Evolutionary conservation across 345 rosid genomes (phyloP).

Genomic region (Heritiera fomes): DNA sequence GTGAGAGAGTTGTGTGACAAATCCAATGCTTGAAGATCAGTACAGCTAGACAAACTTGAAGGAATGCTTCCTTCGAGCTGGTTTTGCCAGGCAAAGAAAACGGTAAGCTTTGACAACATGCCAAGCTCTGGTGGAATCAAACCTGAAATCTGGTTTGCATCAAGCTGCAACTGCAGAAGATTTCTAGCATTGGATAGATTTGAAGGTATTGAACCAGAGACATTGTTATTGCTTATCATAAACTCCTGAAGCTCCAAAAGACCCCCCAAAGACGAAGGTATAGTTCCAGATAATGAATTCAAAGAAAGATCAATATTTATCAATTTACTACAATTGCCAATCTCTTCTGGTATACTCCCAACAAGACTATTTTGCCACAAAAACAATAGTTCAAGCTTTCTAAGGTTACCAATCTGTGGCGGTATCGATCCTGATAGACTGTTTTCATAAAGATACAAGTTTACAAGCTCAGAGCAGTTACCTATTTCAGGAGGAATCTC

Average conservation of each 20-base stretch:
- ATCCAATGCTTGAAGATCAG: constrained; percentile 69
- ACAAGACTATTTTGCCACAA: constrained; percentile 80
- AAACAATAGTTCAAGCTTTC: constrained; percentile 65
- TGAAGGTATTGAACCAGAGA: constrained; percentile 83
- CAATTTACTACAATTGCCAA: constrained; percentile 76
- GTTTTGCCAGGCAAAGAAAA: constrained; percentile 90
- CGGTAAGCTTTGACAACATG: constrained; percentile 52
- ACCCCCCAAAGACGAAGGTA: constrained; percentile 64
- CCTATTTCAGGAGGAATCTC: constrained; percentile 82
- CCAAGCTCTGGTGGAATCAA: constrained; percentile 82
- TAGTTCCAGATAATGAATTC: constrained; percentile 76
- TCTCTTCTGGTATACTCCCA: constrained; percentile 82
- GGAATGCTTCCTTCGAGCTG: constrained; percentile 96
- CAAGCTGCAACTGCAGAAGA: constrained; percentile 77
- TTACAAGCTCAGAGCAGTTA: constrained; percentile 83
- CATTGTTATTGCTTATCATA: constrained; percentile 83
- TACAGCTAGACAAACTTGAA: constrained; percentile 58
- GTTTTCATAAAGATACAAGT: constrained; percentile 76
- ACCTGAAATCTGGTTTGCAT: constrained; percentile 81
- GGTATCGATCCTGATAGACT: constrained; percentile 85
- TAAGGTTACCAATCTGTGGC: constrained; percentile 61
- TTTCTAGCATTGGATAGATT: constrained; percentile 61
- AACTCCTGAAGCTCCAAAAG: constrained; percentile 70
- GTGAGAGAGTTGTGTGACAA: constrained; percentile 82
- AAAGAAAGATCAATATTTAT: constrained; percentile 74